These are phyloP conservation scores for Exophiala sideris DNA, from an alignment of 2,329 filamentous ascomycete species.

Conservation along the genomic window DNA sequence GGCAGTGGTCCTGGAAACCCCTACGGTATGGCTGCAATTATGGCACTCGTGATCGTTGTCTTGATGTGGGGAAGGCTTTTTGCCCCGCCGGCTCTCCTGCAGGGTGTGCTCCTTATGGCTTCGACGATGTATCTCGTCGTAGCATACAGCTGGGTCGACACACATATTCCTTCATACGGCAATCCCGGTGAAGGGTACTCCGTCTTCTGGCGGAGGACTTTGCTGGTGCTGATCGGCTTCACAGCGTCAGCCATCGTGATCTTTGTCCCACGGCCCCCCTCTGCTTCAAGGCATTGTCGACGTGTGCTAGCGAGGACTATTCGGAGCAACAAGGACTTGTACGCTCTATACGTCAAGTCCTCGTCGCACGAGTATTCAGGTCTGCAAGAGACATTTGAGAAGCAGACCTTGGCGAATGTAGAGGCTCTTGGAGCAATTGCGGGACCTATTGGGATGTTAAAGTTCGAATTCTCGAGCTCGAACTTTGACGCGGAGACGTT, in stretches of 20 bases:
- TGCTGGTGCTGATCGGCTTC: constrained; percentile 40
- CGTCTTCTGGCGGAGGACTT: constrained; percentile 45
- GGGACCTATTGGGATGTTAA: constrained; percentile 34
- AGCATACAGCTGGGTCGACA: constrained; percentile 48
- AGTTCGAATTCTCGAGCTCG: constrained; percentile 40
- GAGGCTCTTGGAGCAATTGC: constrained; percentile 35
- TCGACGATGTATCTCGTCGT: constrained; percentile 46
- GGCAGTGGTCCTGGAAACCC: constrained; percentile 49
- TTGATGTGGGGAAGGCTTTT: constrained; percentile 39
- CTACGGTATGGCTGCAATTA: constrained; percentile 48
- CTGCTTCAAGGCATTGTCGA: constrained; percentile 11
- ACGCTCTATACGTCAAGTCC: constrained; percentile 8
- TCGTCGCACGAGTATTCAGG: constrained; percentile 2
- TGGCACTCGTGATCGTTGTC: constrained; percentile 33
- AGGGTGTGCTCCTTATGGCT: constrained; percentile 39
- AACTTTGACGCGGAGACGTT: constrained; percentile 37
- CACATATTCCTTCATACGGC: constrained; percentile 44
- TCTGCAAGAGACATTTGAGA: not conserved
- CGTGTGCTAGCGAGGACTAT: constrained; percentile 8
- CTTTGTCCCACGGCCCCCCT: constrained; percentile 13
- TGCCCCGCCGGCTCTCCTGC: constrained; percentile 31
- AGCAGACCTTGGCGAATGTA: not conserved
- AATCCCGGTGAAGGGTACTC: constrained; percentile 47
- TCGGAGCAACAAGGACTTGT: constrained; percentile 7
- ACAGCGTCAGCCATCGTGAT: constrained; percentile 12